Evolutionary conservation across 306 rosid species (phyloP).

Genomic region (Prosopis cineraria): DNA sequence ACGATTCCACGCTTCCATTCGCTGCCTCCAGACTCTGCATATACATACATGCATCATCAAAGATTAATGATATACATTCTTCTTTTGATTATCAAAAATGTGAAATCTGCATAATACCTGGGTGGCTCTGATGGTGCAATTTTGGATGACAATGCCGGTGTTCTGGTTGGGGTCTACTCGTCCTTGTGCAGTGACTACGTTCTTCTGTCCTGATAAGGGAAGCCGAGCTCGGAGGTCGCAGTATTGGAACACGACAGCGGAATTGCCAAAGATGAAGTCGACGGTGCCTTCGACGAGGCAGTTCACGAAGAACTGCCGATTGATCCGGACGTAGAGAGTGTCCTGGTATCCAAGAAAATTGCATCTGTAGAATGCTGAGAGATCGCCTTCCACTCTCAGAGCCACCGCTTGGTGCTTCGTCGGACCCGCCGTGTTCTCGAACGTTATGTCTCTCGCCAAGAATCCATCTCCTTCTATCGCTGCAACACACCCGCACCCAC

Average conservation of each 20-base stretch:
- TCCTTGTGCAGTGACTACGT: constrained; percentile 87
- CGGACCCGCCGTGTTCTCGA: constrained; percentile 87
- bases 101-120: neutral
- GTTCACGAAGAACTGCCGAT: constrained; percentile 66
- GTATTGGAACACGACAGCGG: constrained; percentile 71
- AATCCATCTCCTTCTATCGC: constrained; percentile 75
- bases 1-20: too few relatives aligned
- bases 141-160: constrained; percentile 86
- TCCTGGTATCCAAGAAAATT: constrained; percentile 81
- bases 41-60: too few relatives aligned
- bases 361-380: constrained; percentile 75
- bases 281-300: constrained; percentile 78
- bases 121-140: constrained; percentile 70
- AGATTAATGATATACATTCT: too few relatives aligned
- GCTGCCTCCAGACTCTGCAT: too few relatives aligned
- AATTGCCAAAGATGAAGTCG: constrained; percentile 19
- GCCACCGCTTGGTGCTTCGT: constrained; percentile 95
- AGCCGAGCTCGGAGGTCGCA: constrained; percentile 76
- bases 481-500: constrained; percentile 37
- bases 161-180: constrained; percentile 85
- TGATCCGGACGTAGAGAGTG: constrained; percentile 86
- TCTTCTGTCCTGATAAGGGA: constrained; percentile 74
- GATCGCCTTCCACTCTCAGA: constrained; percentile 76
- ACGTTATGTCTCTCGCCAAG: constrained; percentile 71
- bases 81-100: too few relatives aligned